Evolutionary conservation across 2,329 filamentous ascomycete species (phyloP).

Genomic region (Trichoderma pleuroti): DNA sequence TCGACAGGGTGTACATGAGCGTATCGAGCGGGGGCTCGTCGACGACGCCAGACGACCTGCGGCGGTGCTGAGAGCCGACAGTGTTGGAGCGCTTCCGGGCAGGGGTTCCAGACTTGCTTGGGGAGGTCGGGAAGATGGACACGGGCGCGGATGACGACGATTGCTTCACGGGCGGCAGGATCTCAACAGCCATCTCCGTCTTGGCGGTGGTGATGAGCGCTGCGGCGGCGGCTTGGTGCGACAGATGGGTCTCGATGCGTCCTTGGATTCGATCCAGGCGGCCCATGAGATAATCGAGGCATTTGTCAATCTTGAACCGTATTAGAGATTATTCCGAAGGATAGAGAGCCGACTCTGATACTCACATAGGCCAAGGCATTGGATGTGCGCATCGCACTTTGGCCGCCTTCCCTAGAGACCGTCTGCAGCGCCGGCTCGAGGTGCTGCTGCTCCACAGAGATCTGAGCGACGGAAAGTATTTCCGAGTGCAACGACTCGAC

Average conservation of each 20-base stretch:
- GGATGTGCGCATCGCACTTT: conserved; percentile 43
- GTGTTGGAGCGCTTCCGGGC: conserved; percentile 32
- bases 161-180: conserved; percentile 12
- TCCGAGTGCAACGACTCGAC: conserved; percentile 67
- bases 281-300: conserved; percentile 49
- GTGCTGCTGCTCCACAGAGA: conserved; percentile 66
- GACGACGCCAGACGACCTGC: conserved; percentile 36
- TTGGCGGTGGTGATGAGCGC: conserved; percentile 42
- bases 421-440: conserved; percentile 56
- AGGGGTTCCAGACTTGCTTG: conserved; percentile 37
- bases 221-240: conserved; percentile 41
- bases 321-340: neutral
- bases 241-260: conserved; percentile 43
- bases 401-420: conserved; percentile 42
- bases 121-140: conserved; percentile 33
- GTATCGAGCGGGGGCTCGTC: conserved; percentile 43
- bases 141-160: neutral
- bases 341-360: neutral
- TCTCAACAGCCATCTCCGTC: conserved; percentile 39
- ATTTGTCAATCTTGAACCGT: conserved; percentile 45
- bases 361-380: conserved; percentile 51
- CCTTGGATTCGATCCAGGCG: conserved; percentile 42
- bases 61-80: conserved; percentile 27
- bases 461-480: conserved; percentile 65
- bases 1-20: conserved; percentile 47